Evolutionary conservation across 345 rosid species (phyloP), one percentile per base, ranked within the genome.

Genomic region (Bruguiera parviflora): DNA sequence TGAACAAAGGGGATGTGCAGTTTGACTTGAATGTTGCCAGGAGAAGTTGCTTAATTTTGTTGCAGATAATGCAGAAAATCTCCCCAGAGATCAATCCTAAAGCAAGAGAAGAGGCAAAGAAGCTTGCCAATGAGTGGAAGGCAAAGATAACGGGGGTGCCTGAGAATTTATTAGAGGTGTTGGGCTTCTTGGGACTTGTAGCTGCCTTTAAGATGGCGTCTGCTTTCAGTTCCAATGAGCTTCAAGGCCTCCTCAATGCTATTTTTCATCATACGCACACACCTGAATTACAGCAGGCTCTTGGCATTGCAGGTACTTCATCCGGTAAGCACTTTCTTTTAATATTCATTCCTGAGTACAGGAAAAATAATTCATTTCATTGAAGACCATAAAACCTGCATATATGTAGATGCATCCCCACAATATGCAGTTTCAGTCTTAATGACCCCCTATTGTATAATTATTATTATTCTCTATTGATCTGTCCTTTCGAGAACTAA

Each of bases 101-200:
- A 8, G 75, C 71, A 61, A 65, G 29, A 64, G 63, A 81, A 57
- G 77, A 53, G 63, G 84, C 77, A 43, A 28, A 53, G 67, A 57
- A 65, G 29, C 58, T 81, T 46, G 79, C 81, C 27, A 3, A 8
- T 22, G 64, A 59, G 58, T 85, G 89, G 82, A 81, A 75, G 73
- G 58, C 71, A 29, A 85, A 71, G 69, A 76, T 82, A 71, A 63
- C 28, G 27, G 73, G 74, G 18, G 71, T 66, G 53, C 37, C 63
- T 16, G 77, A 76, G 28, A 68, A 76, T 70, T 70, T 79, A 35
- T 62, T 71, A 59, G 87, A 81, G 70, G 80, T 83, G 58, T 71
- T 85, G 71, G 77, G 80, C 27, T 80, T 84, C 71, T 68, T 85
- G 61, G 74, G 78, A 64, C 77, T 85, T 70, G 52, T 87, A 52